These are phyloP conservation scores for Cynara cardunculus DNA, from an alignment of 129 eudicot genomes.

Conservation along the genomic window DNA sequence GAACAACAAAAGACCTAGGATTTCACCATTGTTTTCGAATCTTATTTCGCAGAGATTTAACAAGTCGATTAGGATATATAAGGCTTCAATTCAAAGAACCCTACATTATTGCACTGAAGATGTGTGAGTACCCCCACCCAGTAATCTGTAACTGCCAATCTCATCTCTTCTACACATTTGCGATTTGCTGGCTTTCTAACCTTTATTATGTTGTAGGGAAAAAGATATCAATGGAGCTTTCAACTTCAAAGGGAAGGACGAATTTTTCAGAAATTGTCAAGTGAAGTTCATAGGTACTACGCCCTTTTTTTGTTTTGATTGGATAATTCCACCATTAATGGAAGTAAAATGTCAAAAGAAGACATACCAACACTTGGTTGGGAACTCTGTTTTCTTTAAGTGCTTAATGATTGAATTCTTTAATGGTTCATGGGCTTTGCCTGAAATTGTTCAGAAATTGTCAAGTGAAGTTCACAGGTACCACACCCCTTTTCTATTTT, in stretches of 20 bases:
- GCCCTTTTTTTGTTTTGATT: neutral
- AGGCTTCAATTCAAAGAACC: constrained; percentile 42
- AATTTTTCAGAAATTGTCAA: constrained; percentile 56
- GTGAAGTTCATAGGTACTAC: constrained; percentile 46
- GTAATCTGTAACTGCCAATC: neutral
- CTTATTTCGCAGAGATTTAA: constrained; percentile 41
- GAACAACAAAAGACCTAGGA: constrained; percentile 26
- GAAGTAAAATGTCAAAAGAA: neutral
- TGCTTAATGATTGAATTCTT: too few species aligned
- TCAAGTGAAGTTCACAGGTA: constrained; percentile 54
- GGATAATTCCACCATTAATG: neutral
- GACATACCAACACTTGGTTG: neutral
- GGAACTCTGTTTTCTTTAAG: too few species aligned
- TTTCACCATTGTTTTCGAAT: constrained; percentile 48
- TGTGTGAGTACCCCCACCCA: constrained; percentile 52
- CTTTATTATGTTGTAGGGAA: constrained; percentile 39
- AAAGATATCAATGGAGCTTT: constrained; percentile 71
- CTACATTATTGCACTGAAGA: constrained; percentile 68
- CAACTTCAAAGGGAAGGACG: constrained; percentile 49
- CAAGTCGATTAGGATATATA: constrained; percentile 35
- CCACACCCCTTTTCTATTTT: neutral
- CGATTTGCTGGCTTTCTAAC: neutral
- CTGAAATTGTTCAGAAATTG: too few species aligned
- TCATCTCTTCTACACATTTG: neutral
- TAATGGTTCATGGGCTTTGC: too few species aligned